Evolutionary conservation across 305 asterid species (phyloP).

Genomic region (Stenogyne calaminthoides): DNA sequence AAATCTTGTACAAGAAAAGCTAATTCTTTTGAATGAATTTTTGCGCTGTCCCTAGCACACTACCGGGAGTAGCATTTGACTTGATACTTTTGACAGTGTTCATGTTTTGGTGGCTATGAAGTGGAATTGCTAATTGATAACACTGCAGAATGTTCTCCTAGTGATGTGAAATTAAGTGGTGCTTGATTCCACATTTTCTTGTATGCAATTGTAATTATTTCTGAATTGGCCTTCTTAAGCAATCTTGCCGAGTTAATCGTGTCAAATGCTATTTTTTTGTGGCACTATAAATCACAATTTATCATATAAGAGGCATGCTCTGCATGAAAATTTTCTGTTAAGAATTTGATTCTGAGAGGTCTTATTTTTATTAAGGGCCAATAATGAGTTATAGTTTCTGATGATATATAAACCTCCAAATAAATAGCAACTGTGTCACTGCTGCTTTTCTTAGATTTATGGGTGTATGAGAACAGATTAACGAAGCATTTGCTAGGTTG

Average conservation of each 20-base stretch:
- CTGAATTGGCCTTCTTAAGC: slow-evolving; percentile 1
- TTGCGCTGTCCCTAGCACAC: not conserved
- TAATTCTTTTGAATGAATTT: not conserved
- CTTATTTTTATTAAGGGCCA: not conserved
- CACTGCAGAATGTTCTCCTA: not conserved
- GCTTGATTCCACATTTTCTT: not conserved
- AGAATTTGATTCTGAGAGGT: not conserved
- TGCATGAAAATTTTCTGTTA: not conserved
- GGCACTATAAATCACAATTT: not conserved
- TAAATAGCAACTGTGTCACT: not conserved
- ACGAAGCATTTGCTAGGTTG: not conserved
- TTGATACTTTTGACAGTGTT: not conserved
- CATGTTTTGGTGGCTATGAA: not conserved
- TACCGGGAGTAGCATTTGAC: not conserved
- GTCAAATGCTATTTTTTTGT: not conserved
- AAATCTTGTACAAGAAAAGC: not conserved
- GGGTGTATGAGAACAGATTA: not conserved
- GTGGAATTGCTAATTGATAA: not conserved
- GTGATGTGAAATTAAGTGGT: not conserved
- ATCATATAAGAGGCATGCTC: not conserved
- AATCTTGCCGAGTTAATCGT: not conserved
- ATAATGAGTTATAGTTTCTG: not conserved
- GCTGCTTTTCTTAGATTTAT: not conserved
- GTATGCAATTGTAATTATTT: not conserved
- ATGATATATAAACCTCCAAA: slow-evolving; percentile 1